These are phyloP conservation scores for Hippophae gyantsensis DNA, from an alignment of 306 rosid species.

Conservation along the genomic window DNA sequence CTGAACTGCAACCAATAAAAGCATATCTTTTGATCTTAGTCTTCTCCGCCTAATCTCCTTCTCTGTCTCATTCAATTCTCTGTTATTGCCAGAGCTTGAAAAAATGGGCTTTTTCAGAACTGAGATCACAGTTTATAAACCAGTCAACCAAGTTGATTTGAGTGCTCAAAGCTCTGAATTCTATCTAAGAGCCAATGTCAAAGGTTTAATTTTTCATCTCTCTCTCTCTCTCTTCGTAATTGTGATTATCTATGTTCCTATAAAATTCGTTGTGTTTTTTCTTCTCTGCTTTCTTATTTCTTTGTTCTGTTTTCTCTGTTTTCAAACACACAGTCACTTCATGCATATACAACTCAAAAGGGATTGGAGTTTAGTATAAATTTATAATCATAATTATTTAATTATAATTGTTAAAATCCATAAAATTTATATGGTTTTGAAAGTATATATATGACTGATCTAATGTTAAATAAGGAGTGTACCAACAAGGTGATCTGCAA, in stretches of 20 bases:
- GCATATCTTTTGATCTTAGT: too few species aligned
- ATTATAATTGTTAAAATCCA: too few species aligned
- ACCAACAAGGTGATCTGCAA: too few species aligned
- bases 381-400: too few species aligned
- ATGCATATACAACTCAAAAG: too few species aligned
- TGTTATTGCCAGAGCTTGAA: not conserved
- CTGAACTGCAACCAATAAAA: too few species aligned
- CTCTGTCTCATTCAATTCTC: not conserved
- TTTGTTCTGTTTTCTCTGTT: not conserved
- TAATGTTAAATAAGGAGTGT: too few species aligned
- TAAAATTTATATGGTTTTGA: too few species aligned
- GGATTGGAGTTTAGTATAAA: too few species aligned
- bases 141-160: constrained; percentile 53
- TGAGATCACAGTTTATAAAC: constrained; percentile 35
- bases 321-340: not conserved
- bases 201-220: constrained; percentile 36
- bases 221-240: not conserved
- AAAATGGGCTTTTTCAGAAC: constrained; percentile 43
- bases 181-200: constrained; percentile 77
- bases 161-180: constrained; percentile 43
- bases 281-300: not conserved
- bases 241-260: not conserved
- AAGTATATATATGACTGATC: too few species aligned
- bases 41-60: too few species aligned
- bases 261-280: too few species aligned